Base-by-base conservation (phyloP, 495 filamentous ascomycete genomes). In the Usnea hakonensis region DNA sequence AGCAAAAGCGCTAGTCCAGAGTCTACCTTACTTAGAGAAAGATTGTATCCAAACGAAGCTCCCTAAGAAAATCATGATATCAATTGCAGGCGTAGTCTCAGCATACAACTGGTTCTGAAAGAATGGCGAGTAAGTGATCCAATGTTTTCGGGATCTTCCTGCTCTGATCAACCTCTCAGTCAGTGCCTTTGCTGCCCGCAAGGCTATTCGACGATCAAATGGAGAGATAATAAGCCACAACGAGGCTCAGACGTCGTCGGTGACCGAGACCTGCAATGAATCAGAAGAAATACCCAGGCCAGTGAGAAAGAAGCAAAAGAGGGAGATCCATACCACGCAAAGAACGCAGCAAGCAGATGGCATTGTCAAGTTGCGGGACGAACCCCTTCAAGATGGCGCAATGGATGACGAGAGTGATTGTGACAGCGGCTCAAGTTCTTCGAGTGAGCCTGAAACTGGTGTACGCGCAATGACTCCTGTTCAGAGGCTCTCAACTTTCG, bases 401-500 rank as follows among this genome's bases (percentile, higher is more conserved):
- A 52, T 19, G 28, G 48, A 0, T 19, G 32, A 19, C 14, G 57
- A 52, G 23, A 36, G 19, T 14, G 5, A 30, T 52, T 30, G 16
- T n/a, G 28, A 32, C 2, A 52, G 40, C 17, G 55, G 30, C 8
- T 53, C 58, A 13, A 28, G 33, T 21, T 37, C 40, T 19, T 21
- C 37, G 13, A 33, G 7, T 36, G 19, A 26, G 19, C 26, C 44
- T 17, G 33, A 19, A 19, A 35, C 23, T 21, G 32, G 37, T n/a
- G 33, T 17, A 52, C 48, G 32, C 13, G 17, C 48, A 17, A n/a
- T 32, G 28, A 16, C 37, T 36, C 44, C 37, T 33, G 33, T 35
- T 7, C 61, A 58, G 23, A 71, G 67, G 38, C 43, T 72, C 11
- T 76, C 74, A 7, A 71, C 28, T 36, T 76, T 75, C 53, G 41